Evolutionary conservation across 2,329 filamentous ascomycete species (phyloP).

Genomic region (Albophoma yamanashiensis): DNA sequence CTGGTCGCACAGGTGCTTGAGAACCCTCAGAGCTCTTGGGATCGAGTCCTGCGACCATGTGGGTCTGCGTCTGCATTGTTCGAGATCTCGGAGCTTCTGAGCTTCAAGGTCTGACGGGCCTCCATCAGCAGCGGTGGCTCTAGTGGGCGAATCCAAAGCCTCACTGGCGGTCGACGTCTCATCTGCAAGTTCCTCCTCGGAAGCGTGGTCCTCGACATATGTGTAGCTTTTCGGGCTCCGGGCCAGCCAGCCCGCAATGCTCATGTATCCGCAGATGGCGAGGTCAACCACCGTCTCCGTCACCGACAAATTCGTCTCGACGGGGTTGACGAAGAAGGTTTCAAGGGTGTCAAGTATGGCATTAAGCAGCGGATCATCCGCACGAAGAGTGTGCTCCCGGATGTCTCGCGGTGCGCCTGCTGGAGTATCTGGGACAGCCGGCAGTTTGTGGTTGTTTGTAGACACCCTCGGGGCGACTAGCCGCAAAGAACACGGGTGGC

Average conservation of each 20-base stretch:
- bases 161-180: conserved; percentile 5
- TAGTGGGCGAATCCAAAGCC: neutral
- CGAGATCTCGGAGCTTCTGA: conserved; percentile 33
- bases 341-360: conserved; percentile 61
- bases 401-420: conserved; percentile 52
- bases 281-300: conserved; percentile 77
- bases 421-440: conserved; percentile 42
- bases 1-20: conserved; percentile 52
- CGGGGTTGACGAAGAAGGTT: conserved; percentile 78
- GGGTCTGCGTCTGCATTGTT: conserved; percentile 41
- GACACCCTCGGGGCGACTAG: conserved; percentile 53
- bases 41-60: conserved; percentile 39
- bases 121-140: neutral
- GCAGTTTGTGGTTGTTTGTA: conserved; percentile 44
- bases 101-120: conserved; percentile 11
- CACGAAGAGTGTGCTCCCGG: conserved; percentile 48
- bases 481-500: conserved; percentile 61
- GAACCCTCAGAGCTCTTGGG: conserved; percentile 42
- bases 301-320: conserved; percentile 81
- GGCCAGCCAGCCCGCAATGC: conserved; percentile 82
- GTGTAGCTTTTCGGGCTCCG: conserved; percentile 56
- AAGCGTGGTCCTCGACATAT: conserved; percentile 30
- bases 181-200: conserved; percentile 4
- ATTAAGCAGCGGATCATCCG: conserved; percentile 52
- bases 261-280: conserved; percentile 73